Conservation (phyloP, 2,329 filamentous ascomycete genomes). For the Cercospora nicotianae region DNA sequence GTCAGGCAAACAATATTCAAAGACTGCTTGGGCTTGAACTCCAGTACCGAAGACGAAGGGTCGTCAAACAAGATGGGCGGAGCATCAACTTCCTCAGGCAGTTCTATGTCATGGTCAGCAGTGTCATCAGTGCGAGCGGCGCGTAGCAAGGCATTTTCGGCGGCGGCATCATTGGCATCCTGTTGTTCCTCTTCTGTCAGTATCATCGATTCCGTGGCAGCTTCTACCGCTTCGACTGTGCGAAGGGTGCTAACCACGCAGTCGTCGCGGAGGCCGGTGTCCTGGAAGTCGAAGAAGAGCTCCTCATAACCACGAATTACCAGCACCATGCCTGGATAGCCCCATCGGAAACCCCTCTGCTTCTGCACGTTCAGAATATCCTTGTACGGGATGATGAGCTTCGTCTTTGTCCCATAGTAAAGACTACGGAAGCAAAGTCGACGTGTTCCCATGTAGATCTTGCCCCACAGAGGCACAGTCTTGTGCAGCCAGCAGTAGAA, state of each 20-base stretch:
- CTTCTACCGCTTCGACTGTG: constrained; percentile 70
- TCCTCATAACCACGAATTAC: constrained; percentile 93
- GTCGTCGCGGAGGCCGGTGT: constrained; percentile 78
- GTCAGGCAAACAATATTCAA: constrained; percentile 89
- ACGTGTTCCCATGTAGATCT: constrained; percentile 87
- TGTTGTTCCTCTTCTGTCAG: constrained; percentile 68
- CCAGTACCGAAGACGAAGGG: constrained; percentile 78
- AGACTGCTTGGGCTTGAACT: constrained; percentile 81
- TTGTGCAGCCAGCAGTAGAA: constrained; percentile 93
- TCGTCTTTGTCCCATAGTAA: constrained; percentile 84
- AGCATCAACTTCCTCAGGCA: constrained; percentile 48
- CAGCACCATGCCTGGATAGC: constrained; percentile 87
- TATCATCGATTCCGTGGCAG: constrained; percentile 67
- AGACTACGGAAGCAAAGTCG: constrained; percentile 92
- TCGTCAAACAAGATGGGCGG: constrained; percentile 88
- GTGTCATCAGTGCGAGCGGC: constrained; percentile 62
- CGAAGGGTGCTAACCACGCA: constrained; percentile 80
- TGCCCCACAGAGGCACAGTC: constrained; percentile 88
- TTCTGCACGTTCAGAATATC: constrained; percentile 93
- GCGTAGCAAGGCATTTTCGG: constrained; percentile 76
- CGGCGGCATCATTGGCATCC: constrained; percentile 71
- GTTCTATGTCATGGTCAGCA: constrained; percentile 40
- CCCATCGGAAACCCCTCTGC: constrained; percentile 90
- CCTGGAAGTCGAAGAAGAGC: constrained; percentile 90
- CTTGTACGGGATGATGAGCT: constrained; percentile 83